These are phyloP conservation scores for Amanita jacksonii DNA, from an alignment of 768 basidiomycete species.

Conservation along the genomic window DNA sequence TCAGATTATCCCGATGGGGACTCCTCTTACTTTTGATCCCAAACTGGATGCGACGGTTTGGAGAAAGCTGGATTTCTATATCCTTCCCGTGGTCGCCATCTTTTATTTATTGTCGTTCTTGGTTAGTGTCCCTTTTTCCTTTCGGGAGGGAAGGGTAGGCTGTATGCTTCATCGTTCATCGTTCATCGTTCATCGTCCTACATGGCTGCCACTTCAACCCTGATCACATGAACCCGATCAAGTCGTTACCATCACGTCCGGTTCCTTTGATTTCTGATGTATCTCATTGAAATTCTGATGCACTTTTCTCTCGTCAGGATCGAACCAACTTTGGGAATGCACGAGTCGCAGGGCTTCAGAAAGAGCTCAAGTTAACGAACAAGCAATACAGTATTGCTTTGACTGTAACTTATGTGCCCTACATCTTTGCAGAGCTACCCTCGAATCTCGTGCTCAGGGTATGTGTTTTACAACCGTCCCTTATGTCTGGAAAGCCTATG, in stretches of 20 bases:
- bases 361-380: conserved; percentile 38
- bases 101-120: conserved; percentile 46
- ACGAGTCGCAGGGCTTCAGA: conserved; percentile 51
- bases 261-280: too few relatives aligned
- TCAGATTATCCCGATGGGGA: too few relatives aligned
- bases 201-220: too few relatives aligned
- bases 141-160: too few relatives aligned
- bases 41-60: conserved; percentile 32
- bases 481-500: conserved; percentile 6
- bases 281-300: too few relatives aligned
- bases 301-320: too few relatives aligned
- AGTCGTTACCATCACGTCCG: too few relatives aligned
- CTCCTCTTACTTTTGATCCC: conserved; percentile 13
- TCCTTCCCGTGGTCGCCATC: conserved; percentile 39
- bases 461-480: neutral
- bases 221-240: too few relatives aligned
- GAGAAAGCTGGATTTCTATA: conserved; percentile 38
- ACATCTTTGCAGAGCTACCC: conserved; percentile 50
- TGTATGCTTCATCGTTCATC: too few relatives aligned
- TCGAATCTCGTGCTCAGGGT: conserved; percentile 52
- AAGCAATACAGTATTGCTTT: conserved; percentile 40
- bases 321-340: conserved; percentile 52
- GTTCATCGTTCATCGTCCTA: too few relatives aligned
- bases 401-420: conserved; percentile 43
- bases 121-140: too few relatives aligned